Conservation (phyloP, 352 stramenopile species). For the Blastocystis hominis region DNA sequence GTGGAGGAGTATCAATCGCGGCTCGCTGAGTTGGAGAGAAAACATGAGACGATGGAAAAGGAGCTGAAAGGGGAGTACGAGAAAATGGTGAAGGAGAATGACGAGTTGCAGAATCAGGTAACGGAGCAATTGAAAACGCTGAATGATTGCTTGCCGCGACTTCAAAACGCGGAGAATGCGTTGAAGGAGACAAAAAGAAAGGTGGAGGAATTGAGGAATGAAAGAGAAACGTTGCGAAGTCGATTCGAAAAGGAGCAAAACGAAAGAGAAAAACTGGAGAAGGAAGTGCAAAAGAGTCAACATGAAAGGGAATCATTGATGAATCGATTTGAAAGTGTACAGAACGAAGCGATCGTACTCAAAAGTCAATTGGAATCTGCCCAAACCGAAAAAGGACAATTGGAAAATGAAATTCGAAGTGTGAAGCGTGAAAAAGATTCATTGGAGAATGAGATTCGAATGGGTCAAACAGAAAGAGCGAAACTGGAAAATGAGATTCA, state of each 20-base stretch:
- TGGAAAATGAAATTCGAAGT: neutral
- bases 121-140: neutral
- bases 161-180: neutral
- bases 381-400: neutral
- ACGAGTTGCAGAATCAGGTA: neutral
- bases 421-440: neutral
- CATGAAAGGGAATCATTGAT: neutral
- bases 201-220: neutral
- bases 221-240: neutral
- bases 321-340: neutral
- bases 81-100: neutral
- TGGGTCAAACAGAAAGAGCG: neutral
- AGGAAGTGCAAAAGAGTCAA: neutral
- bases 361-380: neutral
- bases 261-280: neutral
- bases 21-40: neutral
- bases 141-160: neutral
- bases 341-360: neutral
- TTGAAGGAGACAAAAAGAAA: neutral
- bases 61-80: constrained; percentile 30
- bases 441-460: neutral
- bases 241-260: neutral
- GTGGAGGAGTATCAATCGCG: neutral
- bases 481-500: neutral
- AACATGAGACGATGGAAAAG: neutral